Conservation (phyloP, 1,139 yeast genomes). For the Eremothecium gossypii region DNA sequence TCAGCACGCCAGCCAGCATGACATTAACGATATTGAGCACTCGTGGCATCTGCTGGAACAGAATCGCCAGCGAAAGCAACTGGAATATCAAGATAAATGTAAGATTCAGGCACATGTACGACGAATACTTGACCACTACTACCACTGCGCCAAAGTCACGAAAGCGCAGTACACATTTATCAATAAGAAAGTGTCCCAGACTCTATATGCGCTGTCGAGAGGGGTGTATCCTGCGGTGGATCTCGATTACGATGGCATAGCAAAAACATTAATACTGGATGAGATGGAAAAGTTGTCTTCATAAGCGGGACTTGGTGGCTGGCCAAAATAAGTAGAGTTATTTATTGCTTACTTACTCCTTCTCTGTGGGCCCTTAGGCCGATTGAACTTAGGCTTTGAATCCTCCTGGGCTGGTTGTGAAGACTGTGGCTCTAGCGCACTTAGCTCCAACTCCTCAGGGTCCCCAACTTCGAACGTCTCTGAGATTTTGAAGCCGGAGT, state of each 20-base stretch:
- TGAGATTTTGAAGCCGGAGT: conserved; percentile 31
- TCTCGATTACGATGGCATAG: conserved; percentile 18
- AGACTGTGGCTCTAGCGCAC: conserved; percentile 19
- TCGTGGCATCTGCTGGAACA: conserved; percentile 5
- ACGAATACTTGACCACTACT: conserved; percentile 39
- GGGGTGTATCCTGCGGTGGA: conserved; percentile 14
- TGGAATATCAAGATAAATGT: conserved; percentile 23
- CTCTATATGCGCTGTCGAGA: conserved; percentile 30
- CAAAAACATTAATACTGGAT: conserved; percentile 6
- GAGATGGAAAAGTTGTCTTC: conserved; percentile 2
- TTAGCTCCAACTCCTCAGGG: conserved; percentile 49
- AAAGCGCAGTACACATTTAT: conserved; percentile 41
- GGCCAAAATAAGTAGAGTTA: too few species aligned
- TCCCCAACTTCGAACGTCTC: conserved; percentile 60
- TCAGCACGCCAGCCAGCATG: neutral
- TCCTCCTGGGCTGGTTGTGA: neutral
- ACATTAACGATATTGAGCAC: neutral
- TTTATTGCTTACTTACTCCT: conserved; percentile 12
- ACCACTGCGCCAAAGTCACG: conserved; percentile 29
- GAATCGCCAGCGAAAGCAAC: neutral
- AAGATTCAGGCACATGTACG: conserved; percentile 47
- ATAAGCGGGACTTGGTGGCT: too few species aligned
- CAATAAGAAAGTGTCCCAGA: conserved; percentile 37
- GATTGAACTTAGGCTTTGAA: conserved; percentile 32
- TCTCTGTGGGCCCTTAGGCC: conserved; percentile 46